These are phyloP conservation scores for Schizophyllum amplum DNA, from an alignment of 1,284 basidiomycete species.

Conservation along the genomic window DNA sequence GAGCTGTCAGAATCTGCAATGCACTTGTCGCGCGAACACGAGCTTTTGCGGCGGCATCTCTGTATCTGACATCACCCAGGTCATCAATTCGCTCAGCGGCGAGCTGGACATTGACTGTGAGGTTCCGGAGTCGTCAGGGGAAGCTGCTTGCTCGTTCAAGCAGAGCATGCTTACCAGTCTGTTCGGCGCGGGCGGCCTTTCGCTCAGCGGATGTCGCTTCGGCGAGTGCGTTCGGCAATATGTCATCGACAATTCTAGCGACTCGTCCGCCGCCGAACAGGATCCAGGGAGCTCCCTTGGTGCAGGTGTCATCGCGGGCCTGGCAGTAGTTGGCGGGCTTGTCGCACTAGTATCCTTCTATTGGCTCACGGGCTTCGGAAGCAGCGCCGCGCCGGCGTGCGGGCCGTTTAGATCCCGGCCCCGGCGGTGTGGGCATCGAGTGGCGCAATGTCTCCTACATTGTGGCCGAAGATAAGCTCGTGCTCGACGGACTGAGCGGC, in stretches of 20 bases:
- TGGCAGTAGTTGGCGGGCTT: slow-evolving; percentile 72
- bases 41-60: slow-evolving; percentile 63
- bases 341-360: slow-evolving; percentile 33
- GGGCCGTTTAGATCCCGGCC: slow-evolving; percentile 26
- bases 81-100: slow-evolving; percentile 54
- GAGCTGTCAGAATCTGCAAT: slow-evolving; percentile 65
- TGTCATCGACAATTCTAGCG: slow-evolving; percentile 58
- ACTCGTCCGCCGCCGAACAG: slow-evolving; percentile 21
- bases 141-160: slow-evolving; percentile 67
- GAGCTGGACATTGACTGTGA: slow-evolving; percentile 63
- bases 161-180: slow-evolving; percentile 56
- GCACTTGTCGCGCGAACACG: slow-evolving; percentile 62
- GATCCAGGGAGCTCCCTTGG: slow-evolving; percentile 43
- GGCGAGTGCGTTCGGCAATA: slow-evolving; percentile 83
- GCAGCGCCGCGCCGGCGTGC: slow-evolving; percentile 55
- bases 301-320: slow-evolving; percentile 79
- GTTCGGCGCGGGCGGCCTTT: slow-evolving; percentile 68
- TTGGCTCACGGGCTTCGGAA: slow-evolving; percentile 50
- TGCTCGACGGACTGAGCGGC: slow-evolving; percentile 70
- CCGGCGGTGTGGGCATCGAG: slow-evolving; percentile 43
- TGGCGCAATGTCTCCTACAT: slow-evolving; percentile 69
- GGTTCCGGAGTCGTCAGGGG: slow-evolving; percentile 16
- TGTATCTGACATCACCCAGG: slow-evolving; percentile 40
- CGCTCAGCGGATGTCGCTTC: slow-evolving; percentile 63
- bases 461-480: slow-evolving; percentile 46